Evolutionary conservation across 192 early-diverging fungal genomes (phyloP).

Genomic region (Powellomyces hirtus): DNA sequence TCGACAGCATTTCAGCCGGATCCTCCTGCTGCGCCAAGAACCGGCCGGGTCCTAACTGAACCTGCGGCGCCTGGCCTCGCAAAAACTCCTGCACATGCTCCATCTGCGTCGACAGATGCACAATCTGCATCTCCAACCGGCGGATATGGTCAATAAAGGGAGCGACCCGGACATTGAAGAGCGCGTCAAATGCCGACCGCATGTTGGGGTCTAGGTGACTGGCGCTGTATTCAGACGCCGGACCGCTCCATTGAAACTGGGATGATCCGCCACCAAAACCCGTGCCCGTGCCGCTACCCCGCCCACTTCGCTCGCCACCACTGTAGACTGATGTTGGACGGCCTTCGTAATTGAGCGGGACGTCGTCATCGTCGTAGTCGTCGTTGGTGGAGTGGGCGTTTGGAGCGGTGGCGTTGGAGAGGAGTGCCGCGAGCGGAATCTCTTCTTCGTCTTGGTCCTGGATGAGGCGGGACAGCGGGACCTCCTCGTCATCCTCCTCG

Average conservation of each 20-base stretch:
- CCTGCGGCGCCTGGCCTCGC: neutral
- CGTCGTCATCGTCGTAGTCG: neutral
- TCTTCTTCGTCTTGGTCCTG: conserved; percentile 7
- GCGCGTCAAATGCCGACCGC: neutral
- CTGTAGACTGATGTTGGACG: too few species aligned
- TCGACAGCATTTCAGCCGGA: conserved; percentile 7
- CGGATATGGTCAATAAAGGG: conserved; percentile 10
- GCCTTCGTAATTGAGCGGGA: too few species aligned
- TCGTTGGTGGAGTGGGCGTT: neutral
- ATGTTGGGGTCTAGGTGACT: neutral
- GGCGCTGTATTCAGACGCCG: too few species aligned
- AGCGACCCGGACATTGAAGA: neutral
- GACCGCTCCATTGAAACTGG: too few species aligned
- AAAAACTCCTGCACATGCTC: neutral
- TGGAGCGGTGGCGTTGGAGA: neutral
- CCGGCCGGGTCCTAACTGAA: conserved; percentile 7
- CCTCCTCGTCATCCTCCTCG: conserved; percentile 10
- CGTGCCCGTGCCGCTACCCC: neutral
- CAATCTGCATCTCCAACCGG: neutral
- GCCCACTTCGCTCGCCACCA: too few species aligned
- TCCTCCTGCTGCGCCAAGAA: conserved; percentile 2
- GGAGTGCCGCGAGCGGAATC: neutral
- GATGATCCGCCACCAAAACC: neutral
- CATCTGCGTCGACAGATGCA: neutral
- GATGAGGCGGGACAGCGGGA: neutral